Percentiles rank a stretch among this genome's conserved stretches.
Conservation (phyloP, 179 eudicot species). For the Spinacia oleracea region DNA sequence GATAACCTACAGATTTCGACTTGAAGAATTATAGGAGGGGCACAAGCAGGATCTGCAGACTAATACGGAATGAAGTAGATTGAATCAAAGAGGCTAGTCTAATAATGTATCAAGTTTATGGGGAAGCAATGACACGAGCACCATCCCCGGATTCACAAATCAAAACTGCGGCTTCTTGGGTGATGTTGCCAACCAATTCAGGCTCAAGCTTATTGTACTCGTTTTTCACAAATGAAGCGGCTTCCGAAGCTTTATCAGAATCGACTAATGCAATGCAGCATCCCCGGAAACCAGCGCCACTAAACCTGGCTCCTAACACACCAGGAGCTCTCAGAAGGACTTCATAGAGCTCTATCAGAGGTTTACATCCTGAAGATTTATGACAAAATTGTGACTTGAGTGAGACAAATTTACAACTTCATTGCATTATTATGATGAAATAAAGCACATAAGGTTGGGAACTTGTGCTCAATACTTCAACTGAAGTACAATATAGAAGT, state of each 20-base stretch:
- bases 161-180: conserved; percentile 49
- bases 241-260: conserved; percentile 57
- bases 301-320: conserved; percentile 83
- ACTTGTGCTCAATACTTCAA: neutral
- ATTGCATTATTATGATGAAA: neutral
- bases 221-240: conserved; percentile 54
- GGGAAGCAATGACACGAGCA: conserved; percentile 62
- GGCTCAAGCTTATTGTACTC: conserved; percentile 82
- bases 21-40: too few species aligned
- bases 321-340: conserved; percentile 80
- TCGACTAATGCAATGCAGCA: conserved; percentile 92
- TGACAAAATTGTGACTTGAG: neutral
- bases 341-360: conserved; percentile 80
- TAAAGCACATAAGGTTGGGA: neutral
- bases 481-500: too few species aligned
- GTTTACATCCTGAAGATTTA: conserved; percentile 65
- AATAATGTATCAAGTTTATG: conserved; percentile 2
- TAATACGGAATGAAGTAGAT: neutral
- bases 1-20: too few species aligned
- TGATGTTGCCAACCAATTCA: conserved; percentile 54
- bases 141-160: conserved; percentile 81
- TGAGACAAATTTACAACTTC: neutral
- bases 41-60: too few species aligned
- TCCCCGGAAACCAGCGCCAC: conserved; percentile 98
- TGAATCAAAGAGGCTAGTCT: neutral